These are phyloP conservation scores for Gynandropsis gynandra DNA, from an alignment of 345 rosid genomes.

Conservation along the genomic window DNA sequence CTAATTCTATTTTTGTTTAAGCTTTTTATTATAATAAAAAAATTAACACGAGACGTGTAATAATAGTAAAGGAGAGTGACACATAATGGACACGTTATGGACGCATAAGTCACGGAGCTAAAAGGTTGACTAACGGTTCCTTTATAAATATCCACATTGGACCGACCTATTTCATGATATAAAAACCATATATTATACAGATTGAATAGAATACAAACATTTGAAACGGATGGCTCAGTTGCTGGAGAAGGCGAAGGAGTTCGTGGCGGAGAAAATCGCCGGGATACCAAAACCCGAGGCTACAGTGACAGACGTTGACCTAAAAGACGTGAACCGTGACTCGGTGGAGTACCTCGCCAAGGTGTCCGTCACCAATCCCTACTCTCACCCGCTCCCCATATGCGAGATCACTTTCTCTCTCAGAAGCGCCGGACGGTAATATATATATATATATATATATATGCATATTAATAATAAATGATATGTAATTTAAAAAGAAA, in stretches of 20 bases:
- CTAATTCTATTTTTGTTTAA: too few species aligned
- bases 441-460: neutral
- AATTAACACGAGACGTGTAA: too few species aligned
- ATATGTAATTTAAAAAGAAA: too few species aligned
- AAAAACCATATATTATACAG: neutral
- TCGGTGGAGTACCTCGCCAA: conserved; percentile 51
- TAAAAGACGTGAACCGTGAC: conserved; percentile 50
- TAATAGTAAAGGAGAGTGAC: too few species aligned
- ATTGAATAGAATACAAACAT: neutral
- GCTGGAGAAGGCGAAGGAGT: conserved; percentile 51
- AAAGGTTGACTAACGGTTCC: too few species aligned
- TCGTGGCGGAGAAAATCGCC: conserved; percentile 51
- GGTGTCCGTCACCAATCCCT: conserved; percentile 62
- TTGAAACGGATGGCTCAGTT: conserved; percentile 21
- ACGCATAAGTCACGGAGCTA: too few species aligned
- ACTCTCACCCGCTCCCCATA: conserved; percentile 50
- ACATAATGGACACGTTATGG: too few species aligned
- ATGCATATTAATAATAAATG: too few species aligned
- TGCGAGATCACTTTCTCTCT: conserved; percentile 56
- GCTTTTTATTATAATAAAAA: too few species aligned
- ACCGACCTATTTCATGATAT: too few species aligned
- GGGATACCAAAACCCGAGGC: conserved; percentile 61
- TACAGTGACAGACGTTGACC: conserved; percentile 45
- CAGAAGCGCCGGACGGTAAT: conserved; percentile 56
- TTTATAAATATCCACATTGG: too few species aligned